Base-by-base conservation (phyloP, 2,329 filamentous ascomycete species). In the Didymella glomerata region DNA sequence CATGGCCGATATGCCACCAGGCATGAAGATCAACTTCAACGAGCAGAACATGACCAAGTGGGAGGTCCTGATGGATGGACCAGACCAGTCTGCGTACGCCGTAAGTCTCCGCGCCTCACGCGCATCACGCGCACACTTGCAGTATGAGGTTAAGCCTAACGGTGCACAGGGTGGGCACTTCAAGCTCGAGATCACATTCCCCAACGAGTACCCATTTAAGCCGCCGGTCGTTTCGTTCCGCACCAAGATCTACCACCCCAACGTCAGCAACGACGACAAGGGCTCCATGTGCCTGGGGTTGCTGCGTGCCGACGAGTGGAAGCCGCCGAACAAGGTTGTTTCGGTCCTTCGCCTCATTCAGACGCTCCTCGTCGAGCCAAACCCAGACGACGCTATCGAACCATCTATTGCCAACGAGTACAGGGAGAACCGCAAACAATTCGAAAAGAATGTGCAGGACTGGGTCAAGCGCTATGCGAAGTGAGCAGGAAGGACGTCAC, bases 201-300 rank as follows among this genome's bases (percentile, higher is more conserved):
- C 93, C 14, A 80, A 82, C 68, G 89, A 92, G 72, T 97, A 96
- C 82, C 93, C 93, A 34, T 97, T 96, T 87, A 95, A 95, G 79
- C 88, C 92, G 22, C 93, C 93, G 16, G 82, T 85, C 60, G 84
- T 96, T 68, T 87, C 85, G 73, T 96, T 97, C 84, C 81, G 83
- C 66, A 97, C 93, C 50, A 94, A 93, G 80, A 91, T 97, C 83
- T 97, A 96, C 85, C 93, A 97, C 81, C 93, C 93, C 44, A 97
- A 97, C 80, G 86, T 97, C 60, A 92, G 90, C 73, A 95, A 96
- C 84, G 93, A 96, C 78, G 85, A 86, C 73, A 86, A 88, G 67
- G 93, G 93, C 62, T 89, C 85, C 79, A 91, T 97, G 86, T 97
- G 93, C 79, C 84, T 97, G 44, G 88, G 87, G 60, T 86, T 93